Base-by-base conservation (phyloP, 306 rosid genomes). In the Glycine soja region DNA sequence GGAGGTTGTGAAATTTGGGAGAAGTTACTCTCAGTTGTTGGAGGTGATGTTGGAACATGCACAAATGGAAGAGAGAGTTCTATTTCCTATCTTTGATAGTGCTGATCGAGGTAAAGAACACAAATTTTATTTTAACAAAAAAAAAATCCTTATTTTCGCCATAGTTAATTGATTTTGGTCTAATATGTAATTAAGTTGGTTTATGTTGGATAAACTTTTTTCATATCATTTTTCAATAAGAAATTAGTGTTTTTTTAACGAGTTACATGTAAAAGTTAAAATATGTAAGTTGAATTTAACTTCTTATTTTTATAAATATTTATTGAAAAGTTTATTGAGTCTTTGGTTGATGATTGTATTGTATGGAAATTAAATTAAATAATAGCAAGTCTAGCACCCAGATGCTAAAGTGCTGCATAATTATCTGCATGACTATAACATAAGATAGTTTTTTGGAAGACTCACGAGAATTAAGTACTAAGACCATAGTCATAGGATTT, bases 11-110 rank as follows among this genome's bases (percentile, higher is more conserved):
- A 92, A 92, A 69, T 87, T 91, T 52, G 88, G 78, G 30, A 88
- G 32, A 85, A 92, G 90, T 83, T 92, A 92, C 83, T 87, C 94
- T 66, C 88, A 89, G 85, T 66, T 93, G 72, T 68, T 91, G 82
- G 96, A 93, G 11, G 63, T 93, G 81, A 88, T 93, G 97, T 56
- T 93, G 75, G 97, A 93, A 51, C 97, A 93, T 69, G 96, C 96
- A 10, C 97, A 89, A 81, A 93, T 93, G 97, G 97, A 93, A 65
- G 97, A 93, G 82, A 87, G 66, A 54, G 85, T 93, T 59, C 82
- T 91, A 19, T 93, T 93, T 75, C 97, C 97, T 18, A 88, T 91
- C 76, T 81, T 93, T 68, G 92, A 93, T 42, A 56, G 9, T 53
- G 93, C 90, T 45, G 97, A 93, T 83, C 90, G 92, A 86, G 94